phyloP scores from a whole-genome alignment of 129 eudicot genomes.

The Arctium lappa region DNA sequence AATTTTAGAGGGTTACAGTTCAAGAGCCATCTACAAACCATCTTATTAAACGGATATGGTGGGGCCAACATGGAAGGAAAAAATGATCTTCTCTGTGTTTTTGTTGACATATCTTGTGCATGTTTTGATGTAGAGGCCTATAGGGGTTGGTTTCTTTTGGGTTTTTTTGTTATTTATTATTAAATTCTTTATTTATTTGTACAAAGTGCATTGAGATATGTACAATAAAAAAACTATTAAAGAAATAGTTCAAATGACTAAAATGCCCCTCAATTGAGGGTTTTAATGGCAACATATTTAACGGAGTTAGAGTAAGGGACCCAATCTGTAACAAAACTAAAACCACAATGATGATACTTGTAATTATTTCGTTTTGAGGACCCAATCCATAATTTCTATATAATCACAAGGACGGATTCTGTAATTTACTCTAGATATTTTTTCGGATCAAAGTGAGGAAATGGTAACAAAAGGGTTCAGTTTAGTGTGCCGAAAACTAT shows the following conservation, averaged over 20 bases:
- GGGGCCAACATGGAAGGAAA: no score
- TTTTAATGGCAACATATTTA: not conserved
- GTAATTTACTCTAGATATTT: not conserved
- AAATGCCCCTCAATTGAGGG: not conserved
- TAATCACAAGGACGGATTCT: not conserved
- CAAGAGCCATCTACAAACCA: no score
- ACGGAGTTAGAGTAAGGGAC: not conserved
- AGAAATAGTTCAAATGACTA: no score
- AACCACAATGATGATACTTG: not conserved
- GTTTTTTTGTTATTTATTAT: no score
- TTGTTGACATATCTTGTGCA: not conserved
- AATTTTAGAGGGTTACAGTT: no score
- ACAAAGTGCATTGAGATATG: no score
- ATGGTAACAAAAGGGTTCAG: not conserved
- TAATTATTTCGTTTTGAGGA: not conserved
- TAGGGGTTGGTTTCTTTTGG: no score
- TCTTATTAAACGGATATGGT: no score
- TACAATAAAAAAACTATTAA: no score
- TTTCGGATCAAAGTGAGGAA: not conserved
- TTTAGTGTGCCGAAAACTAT: conserved; percentile 7
- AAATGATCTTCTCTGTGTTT: no score
- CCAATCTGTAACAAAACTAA: not conserved
- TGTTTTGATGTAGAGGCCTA: no score
- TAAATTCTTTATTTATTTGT: no score
- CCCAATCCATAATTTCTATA: not conserved